Conservation (phyloP, 2,329 filamentous ascomycete species). For the Calonectria honghensis region DNA sequence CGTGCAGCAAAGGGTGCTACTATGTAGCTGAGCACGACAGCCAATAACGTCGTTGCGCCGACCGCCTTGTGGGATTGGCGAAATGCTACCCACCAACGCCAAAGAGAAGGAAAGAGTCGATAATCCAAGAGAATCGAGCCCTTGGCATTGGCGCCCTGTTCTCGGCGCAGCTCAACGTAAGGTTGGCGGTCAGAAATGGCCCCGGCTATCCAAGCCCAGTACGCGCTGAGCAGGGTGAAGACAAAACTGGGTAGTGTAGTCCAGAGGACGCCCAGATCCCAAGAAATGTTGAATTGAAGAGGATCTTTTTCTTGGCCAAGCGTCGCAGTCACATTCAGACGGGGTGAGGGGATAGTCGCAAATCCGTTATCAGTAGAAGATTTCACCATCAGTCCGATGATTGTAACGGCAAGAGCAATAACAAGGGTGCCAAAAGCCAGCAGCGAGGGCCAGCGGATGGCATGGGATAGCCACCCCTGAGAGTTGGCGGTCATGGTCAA, state of each 20-base stretch:
- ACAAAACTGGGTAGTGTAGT: constrained; percentile 2
- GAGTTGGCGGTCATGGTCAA: neutral
- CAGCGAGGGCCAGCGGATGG: neutral
- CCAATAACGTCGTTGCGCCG: constrained; percentile 40
- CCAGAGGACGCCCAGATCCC: neutral
- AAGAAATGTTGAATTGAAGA: constrained; percentile 4
- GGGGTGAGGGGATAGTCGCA: neutral
- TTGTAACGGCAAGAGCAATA: neutral
- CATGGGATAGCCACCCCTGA: neutral
- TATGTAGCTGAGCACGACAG: constrained; percentile 37
- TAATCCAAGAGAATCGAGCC: constrained; percentile 42
- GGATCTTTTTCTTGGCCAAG: neutral
- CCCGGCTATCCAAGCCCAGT: constrained; percentile 39
- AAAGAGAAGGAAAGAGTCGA: constrained; percentile 30
- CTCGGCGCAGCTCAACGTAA: constrained; percentile 42
- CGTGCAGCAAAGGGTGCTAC: constrained; percentile 42
- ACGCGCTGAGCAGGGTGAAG: neutral
- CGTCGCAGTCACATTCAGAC: neutral
- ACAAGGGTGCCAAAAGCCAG: neutral
- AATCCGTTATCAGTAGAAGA: neutral
- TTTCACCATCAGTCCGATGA: neutral
- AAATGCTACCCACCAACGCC: constrained; percentile 43
- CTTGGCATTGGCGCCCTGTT: constrained; percentile 29
- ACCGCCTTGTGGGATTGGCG: constrained; percentile 38
- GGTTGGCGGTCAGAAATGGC: constrained; percentile 44